Conservation (phyloP, 257 asterid species). For the Fraxinus pennsylvanica region DNA sequence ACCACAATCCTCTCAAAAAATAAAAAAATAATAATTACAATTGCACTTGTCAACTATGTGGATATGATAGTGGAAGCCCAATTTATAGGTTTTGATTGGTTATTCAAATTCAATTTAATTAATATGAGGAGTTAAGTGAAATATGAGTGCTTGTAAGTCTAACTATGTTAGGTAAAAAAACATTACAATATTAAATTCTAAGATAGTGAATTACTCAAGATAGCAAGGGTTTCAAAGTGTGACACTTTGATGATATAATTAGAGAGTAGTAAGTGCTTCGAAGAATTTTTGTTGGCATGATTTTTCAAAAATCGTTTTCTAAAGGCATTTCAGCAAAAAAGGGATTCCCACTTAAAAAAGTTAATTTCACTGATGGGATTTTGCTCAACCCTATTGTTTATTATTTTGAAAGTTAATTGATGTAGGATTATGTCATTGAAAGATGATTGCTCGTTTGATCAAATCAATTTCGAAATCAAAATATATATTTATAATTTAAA, state of each 20-base stretch:
- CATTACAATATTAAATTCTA: neutral
- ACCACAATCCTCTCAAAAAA: neutral
- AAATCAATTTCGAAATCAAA: too few relatives aligned
- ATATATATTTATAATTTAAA: too few relatives aligned
- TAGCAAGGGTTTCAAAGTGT: neutral
- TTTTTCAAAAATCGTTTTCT: too few relatives aligned
- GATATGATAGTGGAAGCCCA: neutral
- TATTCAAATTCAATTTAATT: neutral
- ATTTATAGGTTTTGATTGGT: neutral
- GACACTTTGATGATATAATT: neutral
- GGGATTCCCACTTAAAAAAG: too few relatives aligned
- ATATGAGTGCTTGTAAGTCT: neutral
- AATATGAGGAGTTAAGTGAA: conserved; percentile 10
- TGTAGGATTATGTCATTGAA: too few relatives aligned
- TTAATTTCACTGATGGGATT: too few relatives aligned
- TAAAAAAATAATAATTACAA: neutral
- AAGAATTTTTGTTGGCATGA: neutral
- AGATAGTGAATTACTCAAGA: neutral
- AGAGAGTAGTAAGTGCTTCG: neutral
- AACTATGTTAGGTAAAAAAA: conserved; percentile 9
- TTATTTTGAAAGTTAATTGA: too few relatives aligned
- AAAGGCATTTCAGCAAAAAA: neutral
- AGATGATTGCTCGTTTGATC: too few relatives aligned
- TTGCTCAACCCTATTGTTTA: too few relatives aligned
- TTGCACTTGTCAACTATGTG: neutral